phyloP scores from a whole-genome alignment of 1,139 yeast genomes.

The Torulaspora globosa region DNA sequence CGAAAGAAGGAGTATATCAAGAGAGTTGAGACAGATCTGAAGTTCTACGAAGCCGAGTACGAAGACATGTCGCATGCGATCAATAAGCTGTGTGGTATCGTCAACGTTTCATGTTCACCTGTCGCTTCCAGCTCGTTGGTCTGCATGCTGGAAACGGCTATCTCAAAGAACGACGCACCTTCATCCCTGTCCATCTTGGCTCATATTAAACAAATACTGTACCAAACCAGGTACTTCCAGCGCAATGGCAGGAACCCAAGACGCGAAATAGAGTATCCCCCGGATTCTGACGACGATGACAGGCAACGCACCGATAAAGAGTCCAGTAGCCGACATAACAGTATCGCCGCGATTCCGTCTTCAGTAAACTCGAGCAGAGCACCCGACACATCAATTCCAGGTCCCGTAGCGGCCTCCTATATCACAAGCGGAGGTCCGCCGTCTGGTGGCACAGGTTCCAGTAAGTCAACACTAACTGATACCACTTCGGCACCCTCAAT shows the following conservation, averaged over 20 bases:
- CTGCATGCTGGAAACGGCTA: slow-evolving; percentile 24
- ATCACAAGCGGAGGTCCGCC: slow-evolving; percentile 4
- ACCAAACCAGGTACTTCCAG: slow-evolving; percentile 25
- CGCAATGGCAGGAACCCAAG: slow-evolving; percentile 30
- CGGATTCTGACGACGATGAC: slow-evolving; percentile 16
- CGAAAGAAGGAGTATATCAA: slow-evolving; percentile 86
- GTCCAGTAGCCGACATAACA: slow-evolving; percentile 13
- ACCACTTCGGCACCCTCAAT: slow-evolving; percentile 5
- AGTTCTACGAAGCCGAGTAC: slow-evolving; percentile 67
- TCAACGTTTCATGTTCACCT: slow-evolving; percentile 14
- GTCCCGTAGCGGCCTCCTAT: slow-evolving; percentile 8
- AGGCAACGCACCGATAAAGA: slow-evolving; percentile 13
- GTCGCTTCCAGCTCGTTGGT: slow-evolving; percentile 19
- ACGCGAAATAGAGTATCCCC: slow-evolving; percentile 13
- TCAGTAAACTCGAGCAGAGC: slow-evolving; percentile 4
- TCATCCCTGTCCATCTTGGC: slow-evolving; percentile 24
- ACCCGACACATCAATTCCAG: slow-evolving; percentile 8
- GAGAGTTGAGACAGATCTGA: slow-evolving; percentile 74
- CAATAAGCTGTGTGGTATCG: slow-evolving; percentile 22
- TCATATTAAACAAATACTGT: slow-evolving; percentile 25
- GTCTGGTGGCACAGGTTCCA: slow-evolving; percentile 11
- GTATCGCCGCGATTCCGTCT: slow-evolving; percentile 7
- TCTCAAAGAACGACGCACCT: slow-evolving; percentile 24
- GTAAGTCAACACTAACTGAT: slow-evolving; percentile 8
- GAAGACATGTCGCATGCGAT: slow-evolving; percentile 48